These are phyloP conservation scores for Suillus lakei DNA, from an alignment of 768 basidiomycete species.

Conservation along the genomic window DNA sequence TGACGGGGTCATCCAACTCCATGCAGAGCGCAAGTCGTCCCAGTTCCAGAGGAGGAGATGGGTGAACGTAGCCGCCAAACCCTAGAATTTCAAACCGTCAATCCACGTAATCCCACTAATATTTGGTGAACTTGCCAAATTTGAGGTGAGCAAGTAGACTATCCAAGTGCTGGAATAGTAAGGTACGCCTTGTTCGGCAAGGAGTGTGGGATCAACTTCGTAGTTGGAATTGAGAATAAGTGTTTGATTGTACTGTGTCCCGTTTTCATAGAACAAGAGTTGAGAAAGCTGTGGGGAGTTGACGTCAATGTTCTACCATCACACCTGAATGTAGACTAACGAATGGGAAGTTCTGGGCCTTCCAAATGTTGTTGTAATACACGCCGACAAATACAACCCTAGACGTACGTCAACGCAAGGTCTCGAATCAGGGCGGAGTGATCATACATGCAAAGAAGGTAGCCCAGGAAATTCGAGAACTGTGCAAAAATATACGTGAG, in stretches of 20 bases:
- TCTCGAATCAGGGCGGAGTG: neutral
- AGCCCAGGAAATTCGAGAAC: slow-evolving; percentile 50
- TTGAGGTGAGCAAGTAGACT: slow-evolving; percentile 46
- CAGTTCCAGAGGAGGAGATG: slow-evolving; percentile 53
- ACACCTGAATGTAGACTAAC: slow-evolving; percentile 25
- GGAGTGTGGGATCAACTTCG: slow-evolving; percentile 45
- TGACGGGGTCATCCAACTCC: slow-evolving; percentile 45
- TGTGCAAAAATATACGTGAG: slow-evolving; percentile 19
- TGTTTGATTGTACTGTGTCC: slow-evolving; percentile 52
- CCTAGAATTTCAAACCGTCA: slow-evolving; percentile 15
- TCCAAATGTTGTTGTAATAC: slow-evolving; percentile 52
- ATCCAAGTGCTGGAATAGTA: slow-evolving; percentile 53
- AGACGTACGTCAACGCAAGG: slow-evolving; percentile 1
- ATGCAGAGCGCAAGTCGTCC: slow-evolving; percentile 44
- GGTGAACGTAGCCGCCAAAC: slow-evolving; percentile 52
- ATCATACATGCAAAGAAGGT: slow-evolving; percentile 52
- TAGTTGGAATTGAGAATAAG: slow-evolving; percentile 45
- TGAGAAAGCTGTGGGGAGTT: slow-evolving; percentile 38
- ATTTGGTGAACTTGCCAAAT: slow-evolving; percentile 29
- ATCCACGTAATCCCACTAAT: neutral
- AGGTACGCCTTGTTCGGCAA: slow-evolving; percentile 44
- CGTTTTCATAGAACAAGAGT: slow-evolving; percentile 50
- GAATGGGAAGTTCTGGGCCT: slow-evolving; percentile 60
- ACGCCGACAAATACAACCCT: slow-evolving; percentile 30
- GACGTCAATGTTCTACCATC: neutral